These are phyloP conservation scores for Sporothrix pallida DNA, from an alignment of 2,329 filamentous ascomycete genomes.

Conservation along the genomic window DNA sequence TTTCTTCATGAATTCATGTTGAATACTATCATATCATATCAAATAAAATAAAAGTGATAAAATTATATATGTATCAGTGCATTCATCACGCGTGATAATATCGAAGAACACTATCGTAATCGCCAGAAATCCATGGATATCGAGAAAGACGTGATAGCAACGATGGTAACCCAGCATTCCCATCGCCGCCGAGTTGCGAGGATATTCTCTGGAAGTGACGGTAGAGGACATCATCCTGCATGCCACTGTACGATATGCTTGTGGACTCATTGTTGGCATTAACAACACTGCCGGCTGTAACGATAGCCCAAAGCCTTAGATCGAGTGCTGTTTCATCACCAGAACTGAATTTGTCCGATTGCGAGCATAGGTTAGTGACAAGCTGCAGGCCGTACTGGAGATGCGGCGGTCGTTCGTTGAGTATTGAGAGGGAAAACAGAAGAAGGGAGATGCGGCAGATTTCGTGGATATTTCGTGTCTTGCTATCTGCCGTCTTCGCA, in stretches of 20 bases:
- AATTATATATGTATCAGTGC: too few species aligned
- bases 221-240: too few species aligned
- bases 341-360: too few species aligned
- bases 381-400: neutral
- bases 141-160: neutral
- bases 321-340: too few species aligned
- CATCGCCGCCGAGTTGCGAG: neutral
- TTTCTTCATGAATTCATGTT: too few species aligned
- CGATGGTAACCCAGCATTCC: neutral
- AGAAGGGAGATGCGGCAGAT: constrained; percentile 2
- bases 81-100: too few species aligned
- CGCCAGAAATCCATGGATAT: neutral
- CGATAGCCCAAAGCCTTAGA: neutral
- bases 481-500: neutral
- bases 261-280: too few species aligned
- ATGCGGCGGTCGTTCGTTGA: neutral
- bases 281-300: neutral
- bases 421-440: neutral
- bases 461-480: neutral
- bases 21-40: too few species aligned
- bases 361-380: neutral
- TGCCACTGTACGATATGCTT: too few species aligned
- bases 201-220: too few species aligned
- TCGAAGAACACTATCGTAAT: neutral
- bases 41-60: too few species aligned